Conservation (phyloP, 2,329 filamentous ascomycete species). For the Capronia americana region DNA sequence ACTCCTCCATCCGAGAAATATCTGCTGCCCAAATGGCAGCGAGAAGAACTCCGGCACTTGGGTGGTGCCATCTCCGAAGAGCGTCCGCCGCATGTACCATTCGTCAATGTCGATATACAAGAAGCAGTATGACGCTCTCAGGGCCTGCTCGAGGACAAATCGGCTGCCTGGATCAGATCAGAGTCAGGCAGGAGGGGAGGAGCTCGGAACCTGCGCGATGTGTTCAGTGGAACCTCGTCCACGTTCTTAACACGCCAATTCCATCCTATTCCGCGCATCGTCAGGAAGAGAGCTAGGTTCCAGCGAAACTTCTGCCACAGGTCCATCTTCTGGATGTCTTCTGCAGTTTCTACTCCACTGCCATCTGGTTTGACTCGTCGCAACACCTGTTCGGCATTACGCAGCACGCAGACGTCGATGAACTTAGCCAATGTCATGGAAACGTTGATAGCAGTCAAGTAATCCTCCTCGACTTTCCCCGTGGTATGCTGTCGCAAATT, state of each 20-base stretch:
- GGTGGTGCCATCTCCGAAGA: conserved; percentile 9
- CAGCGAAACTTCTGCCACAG: conserved; percentile 55
- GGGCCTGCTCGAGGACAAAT: conserved; percentile 23
- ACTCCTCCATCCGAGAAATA: conserved; percentile 20
- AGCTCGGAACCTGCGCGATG: conserved; percentile 20
- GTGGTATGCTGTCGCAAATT: conserved; percentile 25
- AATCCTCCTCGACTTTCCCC: conserved; percentile 28
- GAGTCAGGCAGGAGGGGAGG: neutral
- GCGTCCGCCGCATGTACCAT: conserved; percentile 20
- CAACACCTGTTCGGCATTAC: conserved; percentile 23
- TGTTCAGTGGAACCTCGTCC: conserved; percentile 20
- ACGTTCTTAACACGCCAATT: conserved; percentile 57
- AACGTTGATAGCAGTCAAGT: conserved; percentile 30
- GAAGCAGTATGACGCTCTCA: conserved; percentile 26
- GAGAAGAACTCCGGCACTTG: conserved; percentile 22
- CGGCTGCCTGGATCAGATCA: conserved; percentile 21
- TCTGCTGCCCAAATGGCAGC: conserved; percentile 26
- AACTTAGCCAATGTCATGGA: conserved; percentile 20
- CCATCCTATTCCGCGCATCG: conserved; percentile 66
- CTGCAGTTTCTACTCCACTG: conserved; percentile 14
- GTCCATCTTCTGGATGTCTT: conserved; percentile 27
- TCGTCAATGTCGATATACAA: conserved; percentile 27
- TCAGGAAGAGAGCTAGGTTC: conserved; percentile 62
- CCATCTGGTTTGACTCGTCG: conserved; percentile 27
- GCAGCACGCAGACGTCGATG: conserved; percentile 27